Base-by-base conservation (phyloP, 192 early-diverging fungal genomes). In the Linnemannia exigua region DNA sequence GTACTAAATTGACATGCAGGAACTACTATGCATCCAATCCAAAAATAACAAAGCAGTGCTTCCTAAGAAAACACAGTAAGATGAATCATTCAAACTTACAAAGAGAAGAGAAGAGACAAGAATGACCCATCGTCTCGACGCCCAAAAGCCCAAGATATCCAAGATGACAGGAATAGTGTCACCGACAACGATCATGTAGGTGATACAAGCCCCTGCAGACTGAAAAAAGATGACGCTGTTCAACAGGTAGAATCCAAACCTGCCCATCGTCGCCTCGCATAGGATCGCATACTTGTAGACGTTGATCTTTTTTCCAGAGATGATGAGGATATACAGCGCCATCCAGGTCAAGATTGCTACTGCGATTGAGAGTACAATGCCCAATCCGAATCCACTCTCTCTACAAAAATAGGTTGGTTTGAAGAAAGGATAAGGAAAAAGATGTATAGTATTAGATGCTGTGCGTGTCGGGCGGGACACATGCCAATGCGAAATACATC, bases 121-220 rank as follows among this genome's bases (percentile, higher is more conserved):
- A 50, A 88, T 88, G 25, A 84, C 72, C 80, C 88, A 79, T 54
- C 78, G 84, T 19, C 88, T 77, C 22, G 79, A 38, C n/a, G 73
- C 70, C 1, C 81, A 67, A 16, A 87, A 50, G 16, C 87, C 78
- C 35, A 79, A 81, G 9, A 89, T 70, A 0, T 74, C 77, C 20
- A 89, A 70, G 8, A 91, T 44, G 20, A 91, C 58, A 52, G 90
- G 90, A 46, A 91, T 88, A 11, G 90, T 91, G 44, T 91, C 90
- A 33, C 87, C 90, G 47, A 91, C 75, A 67, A 91, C 90, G 28
- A 91, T 89, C 80, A 93, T 87, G 74, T 95, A 95, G 79, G 92
- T 94, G 70, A 94, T 90, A 79, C 90, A 89, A 69, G 91, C 89
- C 28, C 94, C 94, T 11, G 90, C 87, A 3, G 91, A 83, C 83